These are phyloP conservation scores for Dactylis glomerata DNA, from an alignment of 176 grass and related monocot species.

Conservation along the genomic window DNA sequence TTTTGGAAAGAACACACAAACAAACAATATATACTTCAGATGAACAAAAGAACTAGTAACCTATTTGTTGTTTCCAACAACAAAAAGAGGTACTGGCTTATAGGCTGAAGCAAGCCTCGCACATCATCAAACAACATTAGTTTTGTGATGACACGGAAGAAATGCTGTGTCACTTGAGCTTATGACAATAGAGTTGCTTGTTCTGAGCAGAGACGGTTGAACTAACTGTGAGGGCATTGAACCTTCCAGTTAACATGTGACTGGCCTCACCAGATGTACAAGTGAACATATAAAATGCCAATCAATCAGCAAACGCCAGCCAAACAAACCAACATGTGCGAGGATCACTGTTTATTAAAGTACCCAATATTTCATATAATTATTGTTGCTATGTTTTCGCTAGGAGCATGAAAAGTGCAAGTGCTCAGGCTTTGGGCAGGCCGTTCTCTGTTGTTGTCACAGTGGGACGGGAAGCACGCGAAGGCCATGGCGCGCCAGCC, in stretches of 20 bases:
- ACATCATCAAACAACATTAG: not conserved
- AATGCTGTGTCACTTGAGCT: not conserved
- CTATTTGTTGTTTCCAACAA: not conserved
- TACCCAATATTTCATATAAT: not conserved
- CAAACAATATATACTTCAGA: not conserved
- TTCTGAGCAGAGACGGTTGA: constrained; percentile 4
- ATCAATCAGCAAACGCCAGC: not conserved
- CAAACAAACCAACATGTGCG: not conserved
- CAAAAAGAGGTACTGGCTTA: not conserved
- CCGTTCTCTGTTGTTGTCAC: constrained; percentile 2
- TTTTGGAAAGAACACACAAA: not conserved
- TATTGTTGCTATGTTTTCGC: not conserved
- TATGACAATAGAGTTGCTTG: not conserved
- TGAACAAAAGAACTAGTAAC: not conserved
- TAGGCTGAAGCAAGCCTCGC: constrained; percentile 9
- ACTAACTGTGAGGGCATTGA: constrained; percentile 12
- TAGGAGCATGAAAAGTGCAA: not conserved
- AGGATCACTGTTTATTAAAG: constrained; percentile 1
- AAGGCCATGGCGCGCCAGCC: constrained; percentile 72
- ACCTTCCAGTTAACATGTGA: not conserved
- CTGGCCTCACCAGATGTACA: not conserved
- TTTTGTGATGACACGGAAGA: not conserved
- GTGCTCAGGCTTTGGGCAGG: not conserved
- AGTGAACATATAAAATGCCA: not conserved
- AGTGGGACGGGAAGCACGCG: not conserved